Evolutionary conservation across 768 basidiomycete genomes (phyloP).

Genomic region (Pluteus cervinus): DNA sequence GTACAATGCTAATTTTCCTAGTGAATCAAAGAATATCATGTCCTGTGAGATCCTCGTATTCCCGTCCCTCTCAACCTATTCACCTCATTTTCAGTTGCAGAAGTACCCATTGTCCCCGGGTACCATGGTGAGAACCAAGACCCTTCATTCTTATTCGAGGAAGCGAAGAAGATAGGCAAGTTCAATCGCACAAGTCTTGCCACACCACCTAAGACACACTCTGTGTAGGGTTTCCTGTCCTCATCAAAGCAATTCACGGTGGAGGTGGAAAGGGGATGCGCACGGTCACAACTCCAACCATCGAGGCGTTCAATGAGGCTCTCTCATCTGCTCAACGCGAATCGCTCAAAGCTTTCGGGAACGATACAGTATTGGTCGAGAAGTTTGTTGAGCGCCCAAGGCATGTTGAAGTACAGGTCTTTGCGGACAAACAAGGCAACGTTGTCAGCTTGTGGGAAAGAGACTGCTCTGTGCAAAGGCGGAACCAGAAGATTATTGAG

Average conservation of each 20-base stretch:
- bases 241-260: constrained; percentile 96
- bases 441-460: constrained; percentile 95
- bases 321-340: constrained; percentile 87
- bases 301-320: constrained; percentile 72
- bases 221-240: constrained; percentile 70
- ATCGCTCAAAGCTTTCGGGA: constrained; percentile 81
- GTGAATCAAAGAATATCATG: constrained; percentile 97
- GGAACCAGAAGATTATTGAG: constrained; percentile 95
- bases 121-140: constrained; percentile 87
- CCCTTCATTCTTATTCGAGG: constrained; percentile 55
- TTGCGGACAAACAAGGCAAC: constrained; percentile 76
- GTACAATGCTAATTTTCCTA: constrained; percentile 16
- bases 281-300: constrained; percentile 50
- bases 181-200: neutral
- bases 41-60: no score
- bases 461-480: constrained; percentile 85
- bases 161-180: constrained; percentile 67
- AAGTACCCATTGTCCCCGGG: constrained; percentile 90
- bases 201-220: neutral
- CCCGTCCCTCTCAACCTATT: neutral
- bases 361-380: constrained; percentile 83
- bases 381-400: constrained; percentile 83
- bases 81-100: constrained; percentile 49
- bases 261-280: constrained; percentile 98
- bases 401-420: constrained; percentile 94